Evolutionary conservation across 805 yeast species (phyloP), one percentile per base, ranked within the genome.

Genomic region (Barnettozyma salicaria): DNA sequence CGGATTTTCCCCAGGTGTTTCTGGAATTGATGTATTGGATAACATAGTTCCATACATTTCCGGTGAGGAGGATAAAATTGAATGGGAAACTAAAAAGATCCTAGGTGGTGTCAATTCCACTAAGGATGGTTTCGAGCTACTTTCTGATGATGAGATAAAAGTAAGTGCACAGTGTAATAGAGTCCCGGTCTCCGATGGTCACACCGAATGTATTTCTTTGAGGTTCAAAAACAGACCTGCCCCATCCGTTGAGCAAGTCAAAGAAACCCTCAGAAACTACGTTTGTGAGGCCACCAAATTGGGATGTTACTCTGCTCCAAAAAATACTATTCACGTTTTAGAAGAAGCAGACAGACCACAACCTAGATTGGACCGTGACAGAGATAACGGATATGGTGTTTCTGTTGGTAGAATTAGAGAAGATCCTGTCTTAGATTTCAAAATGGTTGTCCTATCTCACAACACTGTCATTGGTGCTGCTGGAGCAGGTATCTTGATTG

Each of bases 401-500:
- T 74, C 94, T 31, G 97, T 92, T 35, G 97, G 98, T 34, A 76
- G 98, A 64, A 67, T 92, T 42, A 80, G 98, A 68, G 84, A 78
- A 51, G 98, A 92, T 59, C 88, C 95, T 7, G 86, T 92, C 10
- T 72, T 92, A 51, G 98, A 92, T 62, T 78, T 74, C 69, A 92
- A 92, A 68, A 90, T 92, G 89, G 96, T 92, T 38, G 92, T 88
- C n/a, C 69, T 92, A 48, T 89, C 97, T 19, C 98, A 92, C 64
- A 92, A 92, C 72, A 92, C 98, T 38, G 75, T 92, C 53, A 86
- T 92, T 49, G 98, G 98, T 57, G 98, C 98, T 56, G 98, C 98
- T 19, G 98, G 98, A 60, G 83, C 97, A 7, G 98, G 98, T 62
- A 72, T 92, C 43, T 76, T 92, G 62, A 92, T 92, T 59, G 98